Conservation (phyloP, 805 yeast genomes). For the Candida bentonensis region DNA sequence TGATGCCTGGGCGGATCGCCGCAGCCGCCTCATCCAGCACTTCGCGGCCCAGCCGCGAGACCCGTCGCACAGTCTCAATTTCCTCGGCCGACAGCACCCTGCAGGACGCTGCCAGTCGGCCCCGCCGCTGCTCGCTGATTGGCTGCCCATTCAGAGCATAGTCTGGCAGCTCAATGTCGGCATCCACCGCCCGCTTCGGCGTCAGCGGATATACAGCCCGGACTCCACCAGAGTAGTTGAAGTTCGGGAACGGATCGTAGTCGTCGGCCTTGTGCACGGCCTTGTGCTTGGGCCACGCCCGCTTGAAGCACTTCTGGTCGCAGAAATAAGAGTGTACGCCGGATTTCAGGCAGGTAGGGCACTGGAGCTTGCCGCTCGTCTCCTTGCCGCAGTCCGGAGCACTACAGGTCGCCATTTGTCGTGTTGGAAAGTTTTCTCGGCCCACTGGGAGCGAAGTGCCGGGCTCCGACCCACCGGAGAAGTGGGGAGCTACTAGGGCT, state of each 20-base stretch:
- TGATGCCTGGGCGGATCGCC: conserved; percentile 70
- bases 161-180: conserved; percentile 61
- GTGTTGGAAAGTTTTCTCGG: background rate
- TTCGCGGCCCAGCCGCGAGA: conserved; percentile 69
- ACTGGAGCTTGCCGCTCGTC: conserved; percentile 62
- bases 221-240: conserved; percentile 56
- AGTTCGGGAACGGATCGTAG: conserved; percentile 81
- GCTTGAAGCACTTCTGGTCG: conserved; percentile 67
- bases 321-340: conserved; percentile 58
- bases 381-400: conserved; percentile 78
- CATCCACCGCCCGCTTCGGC: conserved; percentile 59
- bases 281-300: conserved; percentile 47
- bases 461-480: too few relatives aligned
- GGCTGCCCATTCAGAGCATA: conserved; percentile 77
- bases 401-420: conserved; percentile 31
- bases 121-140: conserved; percentile 38
- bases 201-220: conserved; percentile 74
- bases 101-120: conserved; percentile 48
- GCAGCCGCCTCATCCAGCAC: conserved; percentile 82
- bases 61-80: conserved; percentile 59
- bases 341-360: conserved; percentile 81
- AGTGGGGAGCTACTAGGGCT: too few relatives aligned
- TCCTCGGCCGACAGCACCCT: conserved; percentile 52
- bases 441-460: too few relatives aligned
- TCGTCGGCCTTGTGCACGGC: conserved; percentile 41